Conservation (phyloP, 306 rosid species). For the Rosa chinensis region DNA sequence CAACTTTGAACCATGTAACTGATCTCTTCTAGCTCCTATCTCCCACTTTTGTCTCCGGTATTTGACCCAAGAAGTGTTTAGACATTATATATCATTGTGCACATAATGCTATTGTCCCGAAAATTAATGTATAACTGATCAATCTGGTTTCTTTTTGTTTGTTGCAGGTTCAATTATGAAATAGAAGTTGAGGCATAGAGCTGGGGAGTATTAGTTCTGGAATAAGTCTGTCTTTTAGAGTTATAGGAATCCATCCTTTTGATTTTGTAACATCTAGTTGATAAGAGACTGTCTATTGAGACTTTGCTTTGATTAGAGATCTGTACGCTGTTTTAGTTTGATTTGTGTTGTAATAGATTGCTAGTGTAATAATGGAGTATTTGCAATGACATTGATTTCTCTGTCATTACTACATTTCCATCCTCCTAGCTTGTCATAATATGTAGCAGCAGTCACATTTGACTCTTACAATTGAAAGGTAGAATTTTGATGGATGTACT, state of each 20-base stretch:
- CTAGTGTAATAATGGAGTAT: neutral
- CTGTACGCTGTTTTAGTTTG: conserved; percentile 1
- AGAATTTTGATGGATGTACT: no score
- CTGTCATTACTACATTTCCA: neutral
- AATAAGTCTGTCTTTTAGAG: conserved; percentile 31
- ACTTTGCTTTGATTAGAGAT: conserved; percentile 8
- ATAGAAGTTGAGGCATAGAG: conserved; percentile 23
- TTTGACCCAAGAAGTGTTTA: neutral
- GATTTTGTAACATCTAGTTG: neutral
- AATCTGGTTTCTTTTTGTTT: neutral
- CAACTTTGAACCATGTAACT: conserved; percentile 73
- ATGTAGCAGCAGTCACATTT: neutral
- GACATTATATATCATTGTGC: neutral
- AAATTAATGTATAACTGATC: neutral
- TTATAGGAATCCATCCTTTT: conserved; percentile 9
- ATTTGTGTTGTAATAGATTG: neutral
- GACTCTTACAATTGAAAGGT: neutral
- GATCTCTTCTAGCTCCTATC: conserved; percentile 21
- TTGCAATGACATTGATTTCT: neutral
- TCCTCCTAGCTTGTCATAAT: neutral
- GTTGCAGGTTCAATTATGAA: conserved; percentile 64
- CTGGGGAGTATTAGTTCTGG: conserved; percentile 4
- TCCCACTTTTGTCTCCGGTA: neutral
- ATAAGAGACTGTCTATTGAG: conserved; percentile 20
- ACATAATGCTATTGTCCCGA: neutral